A percentile compares a stretch with the other conserved stretches of the same genome.
phyloP scores from a whole-genome alignment of 2,329 filamentous ascomycete species.

The Arthroderma sp. region DNA sequence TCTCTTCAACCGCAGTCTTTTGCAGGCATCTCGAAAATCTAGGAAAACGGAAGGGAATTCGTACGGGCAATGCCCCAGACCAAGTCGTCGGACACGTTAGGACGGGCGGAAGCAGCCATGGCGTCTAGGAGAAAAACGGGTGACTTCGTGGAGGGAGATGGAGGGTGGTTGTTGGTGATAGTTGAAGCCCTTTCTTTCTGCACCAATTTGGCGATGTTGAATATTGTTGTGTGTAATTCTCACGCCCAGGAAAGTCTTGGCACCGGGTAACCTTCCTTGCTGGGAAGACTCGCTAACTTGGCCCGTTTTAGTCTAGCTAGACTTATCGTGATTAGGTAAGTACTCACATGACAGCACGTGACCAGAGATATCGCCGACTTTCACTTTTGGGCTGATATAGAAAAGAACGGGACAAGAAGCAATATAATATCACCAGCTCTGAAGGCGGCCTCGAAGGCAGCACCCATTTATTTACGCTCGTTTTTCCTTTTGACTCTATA shows the following conservation, averaged over 20 bases:
- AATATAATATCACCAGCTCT: neutral
- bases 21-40: neutral
- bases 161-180: conserved; percentile 12
- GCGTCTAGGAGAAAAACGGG: conserved; percentile 17
- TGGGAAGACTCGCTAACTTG: conserved; percentile 27
- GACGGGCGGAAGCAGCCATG: conserved; percentile 40
- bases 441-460: neutral
- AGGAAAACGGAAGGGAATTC: conserved; percentile 33
- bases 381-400: neutral
- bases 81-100: conserved; percentile 78
- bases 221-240: conserved; percentile 8
- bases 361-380: neutral
- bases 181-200: neutral
- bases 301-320: conserved; percentile 23
- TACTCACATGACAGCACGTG: neutral
- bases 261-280: neutral
- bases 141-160: conserved; percentile 18
- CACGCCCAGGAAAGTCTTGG: neutral
- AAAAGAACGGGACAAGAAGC: neutral
- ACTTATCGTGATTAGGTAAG: neutral
- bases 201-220: neutral
- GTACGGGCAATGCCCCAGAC: conserved; percentile 92
- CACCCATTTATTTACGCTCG: neutral
- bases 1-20: neutral
- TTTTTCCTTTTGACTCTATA: neutral